Evolutionary conservation across 768 basidiomycete genomes (phyloP).

Genomic region (Lactarius sanguifluus): DNA sequence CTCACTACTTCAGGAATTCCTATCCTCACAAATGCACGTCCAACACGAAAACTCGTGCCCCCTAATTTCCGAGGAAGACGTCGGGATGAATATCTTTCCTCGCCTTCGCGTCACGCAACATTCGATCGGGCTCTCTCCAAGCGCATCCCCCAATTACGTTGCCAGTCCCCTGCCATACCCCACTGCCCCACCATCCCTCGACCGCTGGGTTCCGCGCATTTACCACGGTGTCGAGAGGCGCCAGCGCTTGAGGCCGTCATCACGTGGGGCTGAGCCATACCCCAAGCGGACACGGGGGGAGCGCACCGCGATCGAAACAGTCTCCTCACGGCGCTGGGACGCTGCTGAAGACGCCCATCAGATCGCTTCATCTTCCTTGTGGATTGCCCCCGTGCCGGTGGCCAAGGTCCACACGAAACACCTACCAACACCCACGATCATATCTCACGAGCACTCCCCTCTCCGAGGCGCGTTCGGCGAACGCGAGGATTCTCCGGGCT

Average conservation of each 20-base stretch:
- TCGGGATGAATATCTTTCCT: conserved; percentile 8
- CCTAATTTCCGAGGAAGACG: not conserved
- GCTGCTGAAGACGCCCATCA: conserved; percentile 3
- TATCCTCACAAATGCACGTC: not conserved
- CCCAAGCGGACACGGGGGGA: conserved; percentile 14
- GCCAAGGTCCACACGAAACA: not conserved
- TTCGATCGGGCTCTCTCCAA: conserved; percentile 12
- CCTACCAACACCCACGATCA: conserved; percentile 5
- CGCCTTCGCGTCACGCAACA: not conserved
- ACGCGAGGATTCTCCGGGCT: conserved; percentile 16
- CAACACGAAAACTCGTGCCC: not conserved
- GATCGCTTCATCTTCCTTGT: conserved; percentile 16
- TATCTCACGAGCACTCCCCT: not conserved
- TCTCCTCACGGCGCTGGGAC: conserved; percentile 14
- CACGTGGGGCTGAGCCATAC: conserved; percentile 4
- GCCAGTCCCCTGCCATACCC: conserved; percentile 4
- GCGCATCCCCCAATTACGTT: conserved; percentile 16
- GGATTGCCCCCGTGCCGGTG: not conserved
- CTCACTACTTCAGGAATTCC: not conserved
- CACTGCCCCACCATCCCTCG: not conserved
- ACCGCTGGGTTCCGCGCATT: conserved; percentile 10
- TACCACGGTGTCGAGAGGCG: conserved; percentile 20
- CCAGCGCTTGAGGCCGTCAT: conserved; percentile 11
- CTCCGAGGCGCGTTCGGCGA: not conserved
- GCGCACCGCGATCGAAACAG: not conserved